phyloP scores from a whole-genome alignment of 2,329 filamentous ascomycete species.

The Amylocarpus encephaloides region DNA sequence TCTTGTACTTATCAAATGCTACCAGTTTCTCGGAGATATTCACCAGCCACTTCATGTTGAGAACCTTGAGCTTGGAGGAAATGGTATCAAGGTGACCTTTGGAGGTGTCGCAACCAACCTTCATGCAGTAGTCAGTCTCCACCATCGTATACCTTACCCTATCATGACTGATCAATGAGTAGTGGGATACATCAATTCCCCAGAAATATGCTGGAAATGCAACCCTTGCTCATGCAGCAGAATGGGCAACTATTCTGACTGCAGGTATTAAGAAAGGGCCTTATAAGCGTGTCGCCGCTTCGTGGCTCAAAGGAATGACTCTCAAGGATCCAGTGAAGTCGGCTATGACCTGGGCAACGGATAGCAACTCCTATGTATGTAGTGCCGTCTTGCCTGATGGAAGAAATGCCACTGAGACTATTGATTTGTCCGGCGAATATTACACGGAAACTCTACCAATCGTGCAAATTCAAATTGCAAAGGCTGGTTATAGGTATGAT shows the following conservation, averaged over 20 bases:
- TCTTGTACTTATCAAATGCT: slow-evolving; percentile 1
- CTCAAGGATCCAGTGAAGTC: slow-evolving; percentile 17
- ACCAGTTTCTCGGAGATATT: slow-evolving; percentile 50
- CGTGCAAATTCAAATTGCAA: slow-evolving; percentile 59
- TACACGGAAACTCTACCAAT: slow-evolving; percentile 55
- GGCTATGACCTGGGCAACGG: slow-evolving; percentile 57
- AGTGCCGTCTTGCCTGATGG: slow-evolving; percentile 56
- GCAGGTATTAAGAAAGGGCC: slow-evolving; percentile 50
- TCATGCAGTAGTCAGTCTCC: slow-evolving; percentile 49
- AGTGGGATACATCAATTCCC: slow-evolving; percentile 55
- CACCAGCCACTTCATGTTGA: slow-evolving; percentile 64
- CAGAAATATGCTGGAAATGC: slow-evolving; percentile 55
- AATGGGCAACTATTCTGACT: slow-evolving; percentile 52
- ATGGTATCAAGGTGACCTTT: slow-evolving; percentile 59
- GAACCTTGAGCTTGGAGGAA: slow-evolving; percentile 59
- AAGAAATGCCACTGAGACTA: slow-evolving; percentile 44
- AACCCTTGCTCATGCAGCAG: slow-evolving; percentile 42
- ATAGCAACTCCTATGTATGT: slow-evolving; percentile 57
- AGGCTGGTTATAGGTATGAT: slow-evolving; percentile 53
- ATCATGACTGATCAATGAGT: neutral
- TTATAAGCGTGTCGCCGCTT: slow-evolving; percentile 33
- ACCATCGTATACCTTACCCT: neutral
- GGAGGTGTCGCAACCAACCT: slow-evolving; percentile 52
- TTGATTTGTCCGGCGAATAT: slow-evolving; percentile 57
- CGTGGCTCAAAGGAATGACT: slow-evolving; percentile 18